Base-by-base conservation (phyloP, 2,329 filamentous ascomycete genomes). In the Alternaria dauci region DNA sequence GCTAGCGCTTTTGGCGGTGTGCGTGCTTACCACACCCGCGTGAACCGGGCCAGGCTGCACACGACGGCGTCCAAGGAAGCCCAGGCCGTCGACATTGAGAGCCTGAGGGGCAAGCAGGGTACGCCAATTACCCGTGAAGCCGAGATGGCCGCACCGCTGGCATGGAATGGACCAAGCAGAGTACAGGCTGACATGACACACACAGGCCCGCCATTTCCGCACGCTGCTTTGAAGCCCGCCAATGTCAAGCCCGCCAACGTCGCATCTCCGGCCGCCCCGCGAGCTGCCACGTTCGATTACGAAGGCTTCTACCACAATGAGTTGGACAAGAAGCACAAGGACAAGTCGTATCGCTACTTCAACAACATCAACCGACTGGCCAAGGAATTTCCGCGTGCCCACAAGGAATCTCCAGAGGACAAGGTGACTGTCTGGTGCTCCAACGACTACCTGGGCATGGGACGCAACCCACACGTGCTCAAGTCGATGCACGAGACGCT, bases 291-390 rank as follows among this genome's bases (percentile, higher is more conserved):
- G 74, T 99, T 97, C 80, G 87, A 98, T 80, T 99, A 99, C 75
- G 89, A 97, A 73, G 87, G 80, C 47, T 99, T 97, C 81, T 99
- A 98, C 82, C 83, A 89, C 67, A 83, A 83, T 63, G 94, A 99
- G 80, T 82, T 99, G 70, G 93, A 97, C 72, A 98, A 97, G 87
- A 99, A 99, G 84, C 95, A 97, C 86, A 94, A 96, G 86, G 95
- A 99, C 86, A 98, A 97, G 84, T 97, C 94, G 53, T 99, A 99
- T 84, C 92, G 95, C 76, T 98, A 98, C 84, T 99, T 99, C 85
- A 99, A 99, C 86, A 99, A 99, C 85, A 99, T 99, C 88, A 99
- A 99, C 77, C 93, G 95, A 36, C 86, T 99, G 62, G 95, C 95
- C 68, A 92, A 95, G 82, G 93, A 98, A 67, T 99, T 99, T 66